Conservation (phyloP, 2,329 filamentous ascomycete species). For the Alternaria dauci region DNA sequence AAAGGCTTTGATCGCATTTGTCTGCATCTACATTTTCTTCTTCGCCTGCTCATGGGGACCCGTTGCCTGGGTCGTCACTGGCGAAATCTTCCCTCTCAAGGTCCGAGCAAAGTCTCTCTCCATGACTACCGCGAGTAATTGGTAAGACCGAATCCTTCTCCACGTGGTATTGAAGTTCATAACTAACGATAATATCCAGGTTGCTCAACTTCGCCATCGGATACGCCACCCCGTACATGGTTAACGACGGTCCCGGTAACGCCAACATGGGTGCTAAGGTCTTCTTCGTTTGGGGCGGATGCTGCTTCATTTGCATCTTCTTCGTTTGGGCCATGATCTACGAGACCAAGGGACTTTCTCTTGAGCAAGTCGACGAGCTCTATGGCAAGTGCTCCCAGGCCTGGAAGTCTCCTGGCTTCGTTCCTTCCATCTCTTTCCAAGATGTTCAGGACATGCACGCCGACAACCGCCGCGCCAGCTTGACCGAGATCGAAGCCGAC, state of each 20-base stretch:
- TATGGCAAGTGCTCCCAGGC: conserved; percentile 75
- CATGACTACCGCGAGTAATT: conserved; percentile 66
- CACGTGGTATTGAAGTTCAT: no score
- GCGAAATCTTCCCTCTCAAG: conserved; percentile 56
- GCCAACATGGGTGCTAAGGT: conserved; percentile 68
- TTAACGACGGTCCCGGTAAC: conserved; percentile 63
- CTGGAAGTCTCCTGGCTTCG: conserved; percentile 74
- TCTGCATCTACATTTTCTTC: conserved; percentile 80
- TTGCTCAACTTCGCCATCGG: conserved; percentile 61
- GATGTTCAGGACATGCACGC: conserved; percentile 42
- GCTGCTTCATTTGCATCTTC: conserved; percentile 63
- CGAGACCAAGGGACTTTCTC: conserved; percentile 78
- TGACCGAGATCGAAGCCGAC: conserved; percentile 44
- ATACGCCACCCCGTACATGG: conserved; percentile 75
- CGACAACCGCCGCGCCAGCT: conserved; percentile 41
- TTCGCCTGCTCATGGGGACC: conserved; percentile 82
- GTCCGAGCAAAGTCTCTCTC: conserved; percentile 58
- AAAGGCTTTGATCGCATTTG: conserved; percentile 52
- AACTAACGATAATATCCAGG: conserved; percentile 22
- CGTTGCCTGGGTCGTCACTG: conserved; percentile 69
- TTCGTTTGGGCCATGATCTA: conserved; percentile 81
- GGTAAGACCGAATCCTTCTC: conserved; percentile 23
- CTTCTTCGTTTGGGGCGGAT: conserved; percentile 65
- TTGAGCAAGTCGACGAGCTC: conserved; percentile 82
- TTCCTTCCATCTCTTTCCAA: conserved; percentile 60